phyloP scores from a whole-genome alignment of 2,329 filamentous ascomycete species.

The Coniochaeta sp. region DNA sequence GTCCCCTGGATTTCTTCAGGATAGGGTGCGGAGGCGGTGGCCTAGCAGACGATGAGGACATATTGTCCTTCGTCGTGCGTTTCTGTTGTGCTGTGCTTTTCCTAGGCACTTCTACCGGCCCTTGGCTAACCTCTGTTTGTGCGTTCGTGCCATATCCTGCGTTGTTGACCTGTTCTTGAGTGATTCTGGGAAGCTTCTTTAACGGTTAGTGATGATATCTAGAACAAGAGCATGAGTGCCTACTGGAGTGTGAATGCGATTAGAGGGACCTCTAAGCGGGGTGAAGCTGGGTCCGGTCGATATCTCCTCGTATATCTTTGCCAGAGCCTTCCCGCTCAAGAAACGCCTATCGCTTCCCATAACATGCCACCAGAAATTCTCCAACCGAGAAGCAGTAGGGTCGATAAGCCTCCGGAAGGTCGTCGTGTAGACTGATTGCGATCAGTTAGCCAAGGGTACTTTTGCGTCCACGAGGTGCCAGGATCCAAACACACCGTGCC shows the following conservation, averaged over 20 bases:
- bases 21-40: conserved; percentile 48
- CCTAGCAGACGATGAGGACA: conserved; percentile 33
- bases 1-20: conserved; percentile 50
- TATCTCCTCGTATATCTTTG: conserved; percentile 49
- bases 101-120: not conserved
- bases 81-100: conserved; percentile 15
- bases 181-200: not conserved
- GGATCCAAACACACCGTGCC: conserved; percentile 38
- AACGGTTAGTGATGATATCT: not conserved
- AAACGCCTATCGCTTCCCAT: conserved; percentile 50
- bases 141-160: not conserved
- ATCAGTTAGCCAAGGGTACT: conserved; percentile 6
- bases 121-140: not conserved
- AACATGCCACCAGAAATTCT: conserved; percentile 62
- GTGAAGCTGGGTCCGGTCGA: conserved; percentile 51
- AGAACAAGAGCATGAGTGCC: conserved; percentile 6
- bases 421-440: conserved; percentile 47
- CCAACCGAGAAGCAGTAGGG: conserved; percentile 54
- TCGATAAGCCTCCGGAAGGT: conserved; percentile 52
- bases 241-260: conserved; percentile 47
- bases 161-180: not conserved
- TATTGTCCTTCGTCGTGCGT: conserved; percentile 10
- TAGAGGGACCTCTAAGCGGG: conserved; percentile 44
- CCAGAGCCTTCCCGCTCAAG: conserved; percentile 45
- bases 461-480: not conserved